Evolutionary conservation across 768 basidiomycete genomes (phyloP), one percentile per base, ranked within the genome.

Genomic region (Pisolithus sp.): DNA sequence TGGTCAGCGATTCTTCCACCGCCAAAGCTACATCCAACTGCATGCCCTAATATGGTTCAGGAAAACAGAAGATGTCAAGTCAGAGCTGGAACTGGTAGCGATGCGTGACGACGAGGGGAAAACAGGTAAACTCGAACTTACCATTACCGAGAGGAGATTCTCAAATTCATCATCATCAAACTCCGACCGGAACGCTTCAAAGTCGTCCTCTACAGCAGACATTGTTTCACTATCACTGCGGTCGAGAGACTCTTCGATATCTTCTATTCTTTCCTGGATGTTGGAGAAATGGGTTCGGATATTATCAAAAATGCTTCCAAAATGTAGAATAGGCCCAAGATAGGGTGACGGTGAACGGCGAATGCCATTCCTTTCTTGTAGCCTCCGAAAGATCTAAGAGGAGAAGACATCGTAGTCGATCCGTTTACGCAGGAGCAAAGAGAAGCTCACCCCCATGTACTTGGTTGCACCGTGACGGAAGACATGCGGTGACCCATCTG

Each of bases 401-500:
- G 21, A 40, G 10, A 15, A 39, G 54, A 12, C 5, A 45, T 26
- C 23, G 26, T 55, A 30, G 46, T 18, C 26, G 21, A n/a, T 17
- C 21, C 34, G 5, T 34, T 34, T 34, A 34, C 12, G 67, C 63
- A 8, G 53, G 60, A 21, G 63, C 62, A 45, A 66, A 41, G 69
- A 73, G 38, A 47, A 37, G 57, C 75, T 36, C 55, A 83, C 83
- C 53, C 64, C 71, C 78, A 85, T 79, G 51, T 71, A 76, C 20
- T 69, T 66, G 31, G 78, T 76, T 20, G 75, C 75, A 6, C 86
- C 86, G 39, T 78, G 67, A 37, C 63, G 57, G 59, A 86, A 86
- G 2, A 77, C 58, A 56, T 80, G 73, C 0, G 73, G 72, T 8
- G 85, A 79, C 10, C 88, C 89, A 57, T 90, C 88, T 0, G 71